Percentiles rank a stretch among this genome's conserved stretches.
Conservation (phyloP, 441 rosid species). For the Bruguiera hainesii region DNA sequence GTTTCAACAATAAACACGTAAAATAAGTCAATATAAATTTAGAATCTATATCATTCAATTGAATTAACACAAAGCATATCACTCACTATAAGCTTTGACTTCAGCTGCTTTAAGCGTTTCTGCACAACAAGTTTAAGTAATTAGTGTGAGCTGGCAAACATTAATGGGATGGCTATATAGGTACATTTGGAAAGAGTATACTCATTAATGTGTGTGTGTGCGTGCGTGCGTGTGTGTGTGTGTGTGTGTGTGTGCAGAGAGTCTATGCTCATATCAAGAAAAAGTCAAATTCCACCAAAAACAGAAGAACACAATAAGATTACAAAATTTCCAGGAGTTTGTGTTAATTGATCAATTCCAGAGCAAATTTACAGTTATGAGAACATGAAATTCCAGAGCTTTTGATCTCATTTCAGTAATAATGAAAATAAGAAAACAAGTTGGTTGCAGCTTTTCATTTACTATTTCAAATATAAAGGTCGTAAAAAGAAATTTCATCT, state of each 20-base stretch:
- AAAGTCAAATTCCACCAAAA: background rate
- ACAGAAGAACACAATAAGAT: background rate
- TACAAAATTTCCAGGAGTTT: background rate
- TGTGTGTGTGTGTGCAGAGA: background rate
- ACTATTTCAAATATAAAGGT: background rate
- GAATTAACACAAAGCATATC: constrained; percentile 12
- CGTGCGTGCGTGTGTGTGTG: background rate
- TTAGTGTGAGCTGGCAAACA: constrained; percentile 13
- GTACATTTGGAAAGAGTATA: no score
- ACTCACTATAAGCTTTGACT: constrained; percentile 78
- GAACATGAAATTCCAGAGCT: background rate
- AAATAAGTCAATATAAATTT: constrained; percentile 6
- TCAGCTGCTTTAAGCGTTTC: constrained; percentile 80
- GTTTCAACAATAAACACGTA: constrained; percentile 14
- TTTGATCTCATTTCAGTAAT: constrained; percentile 3
- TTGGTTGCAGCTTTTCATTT: background rate
- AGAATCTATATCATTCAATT: background rate
- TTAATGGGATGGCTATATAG: background rate
- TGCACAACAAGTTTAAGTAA: constrained; percentile 29
- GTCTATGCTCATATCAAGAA: background rate
- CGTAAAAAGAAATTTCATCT: background rate
- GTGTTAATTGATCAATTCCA: background rate
- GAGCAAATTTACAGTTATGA: background rate
- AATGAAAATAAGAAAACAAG: background rate
- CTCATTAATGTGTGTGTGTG: background rate